Percentiles rank a stretch among this genome's conserved stretches.
Conservation (phyloP, 495 filamentous ascomycete species). For the Penicillium crystallinum region DNA sequence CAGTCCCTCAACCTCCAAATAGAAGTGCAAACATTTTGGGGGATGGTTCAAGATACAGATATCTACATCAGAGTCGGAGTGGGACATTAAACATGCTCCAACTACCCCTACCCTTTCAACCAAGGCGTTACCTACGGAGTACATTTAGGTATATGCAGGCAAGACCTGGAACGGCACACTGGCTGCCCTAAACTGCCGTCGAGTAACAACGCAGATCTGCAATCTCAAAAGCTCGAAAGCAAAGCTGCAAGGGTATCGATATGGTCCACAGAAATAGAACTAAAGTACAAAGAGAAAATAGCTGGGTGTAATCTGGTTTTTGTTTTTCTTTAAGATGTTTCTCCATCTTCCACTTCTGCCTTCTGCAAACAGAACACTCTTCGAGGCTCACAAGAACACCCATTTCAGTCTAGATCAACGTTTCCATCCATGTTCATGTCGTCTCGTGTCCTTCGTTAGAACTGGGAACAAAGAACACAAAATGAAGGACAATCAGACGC, state of each 20-base stretch:
- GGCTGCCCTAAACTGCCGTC: too few species aligned
- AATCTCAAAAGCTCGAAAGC: constrained; percentile 6
- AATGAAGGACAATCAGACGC: constrained; percentile 8
- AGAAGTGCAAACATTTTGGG: too few species aligned
- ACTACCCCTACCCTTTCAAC: too few species aligned
- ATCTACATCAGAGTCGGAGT: too few species aligned
- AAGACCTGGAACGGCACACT: too few species aligned
- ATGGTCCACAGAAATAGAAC: constrained; percentile 26
- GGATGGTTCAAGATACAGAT: too few species aligned
- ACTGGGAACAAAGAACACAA: not conserved
- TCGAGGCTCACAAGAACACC: not conserved
- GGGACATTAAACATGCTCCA: too few species aligned
- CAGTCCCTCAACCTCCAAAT: too few species aligned
- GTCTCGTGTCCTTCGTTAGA: not conserved
- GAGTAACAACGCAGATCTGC: not conserved
- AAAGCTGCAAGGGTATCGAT: constrained; percentile 43
- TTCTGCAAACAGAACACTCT: constrained; percentile 7
- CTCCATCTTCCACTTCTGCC: not conserved
- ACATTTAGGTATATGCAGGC: too few species aligned
- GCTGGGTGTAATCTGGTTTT: constrained; percentile 8
- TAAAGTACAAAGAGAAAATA: constrained; percentile 27
- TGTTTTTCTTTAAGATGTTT: constrained; percentile 15
- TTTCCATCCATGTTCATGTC: not conserved
- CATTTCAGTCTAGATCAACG: not conserved
- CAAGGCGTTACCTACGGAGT: too few species aligned